Evolutionary conservation across 2,329 filamentous ascomycete species (phyloP).

Genomic region (Colletotrichum tamarilloi): DNA sequence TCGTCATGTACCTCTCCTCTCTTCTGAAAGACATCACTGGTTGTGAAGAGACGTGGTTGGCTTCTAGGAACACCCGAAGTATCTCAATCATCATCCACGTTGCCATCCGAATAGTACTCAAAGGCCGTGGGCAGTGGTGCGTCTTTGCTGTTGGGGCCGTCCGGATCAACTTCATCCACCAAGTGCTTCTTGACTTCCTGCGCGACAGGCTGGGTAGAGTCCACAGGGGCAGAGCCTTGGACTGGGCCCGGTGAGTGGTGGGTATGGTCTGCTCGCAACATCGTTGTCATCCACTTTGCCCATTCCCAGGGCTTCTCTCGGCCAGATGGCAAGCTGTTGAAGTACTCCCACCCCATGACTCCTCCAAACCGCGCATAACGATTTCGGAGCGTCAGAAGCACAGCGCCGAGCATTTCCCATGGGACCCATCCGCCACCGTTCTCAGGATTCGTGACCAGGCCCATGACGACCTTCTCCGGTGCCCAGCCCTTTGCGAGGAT

Average conservation of each 20-base stretch:
- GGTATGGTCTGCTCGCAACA: constrained; percentile 45
- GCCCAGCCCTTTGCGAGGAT: constrained; percentile 75
- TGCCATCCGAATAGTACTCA: constrained; percentile 48
- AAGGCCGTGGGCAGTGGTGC: constrained; percentile 44
- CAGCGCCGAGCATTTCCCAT: constrained; percentile 57
- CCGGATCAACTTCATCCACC: constrained; percentile 41
- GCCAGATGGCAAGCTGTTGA: constrained; percentile 80
- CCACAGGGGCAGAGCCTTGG: background rate
- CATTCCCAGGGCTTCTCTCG: constrained; percentile 77
- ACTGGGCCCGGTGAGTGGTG: constrained; percentile 1
- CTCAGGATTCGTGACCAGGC: constrained; percentile 80
- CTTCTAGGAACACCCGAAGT: background rate
- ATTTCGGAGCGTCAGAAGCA: constrained; percentile 53
- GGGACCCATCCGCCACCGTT: constrained; percentile 72
- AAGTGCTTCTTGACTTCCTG: constrained; percentile 27
- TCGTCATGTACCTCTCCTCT: background rate
- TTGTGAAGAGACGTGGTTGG: too few relatives aligned
- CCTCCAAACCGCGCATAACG: constrained; percentile 80
- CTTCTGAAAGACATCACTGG: background rate
- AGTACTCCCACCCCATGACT: constrained; percentile 96
- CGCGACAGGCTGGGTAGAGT: constrained; percentile 5
- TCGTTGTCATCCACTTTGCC: constrained; percentile 74
- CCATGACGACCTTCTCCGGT: constrained; percentile 79
- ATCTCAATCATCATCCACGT: constrained; percentile 11
- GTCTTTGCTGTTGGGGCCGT: constrained; percentile 41